phyloP scores from a whole-genome alignment of 768 basidiomycete species.

The Imleria badia region DNA sequence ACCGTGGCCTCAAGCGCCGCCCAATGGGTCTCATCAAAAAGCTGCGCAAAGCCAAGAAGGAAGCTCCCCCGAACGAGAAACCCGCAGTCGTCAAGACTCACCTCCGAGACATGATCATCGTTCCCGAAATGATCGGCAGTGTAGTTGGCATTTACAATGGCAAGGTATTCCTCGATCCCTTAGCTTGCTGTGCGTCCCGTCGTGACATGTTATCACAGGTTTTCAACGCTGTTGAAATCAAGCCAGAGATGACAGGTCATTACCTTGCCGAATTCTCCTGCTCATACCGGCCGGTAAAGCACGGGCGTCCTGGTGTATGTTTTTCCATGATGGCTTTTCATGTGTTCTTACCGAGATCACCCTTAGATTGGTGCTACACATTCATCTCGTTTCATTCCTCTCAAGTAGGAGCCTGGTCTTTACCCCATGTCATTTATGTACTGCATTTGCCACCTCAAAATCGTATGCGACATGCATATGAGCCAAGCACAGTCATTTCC shows the following conservation, averaged over 20 bases:
- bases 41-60: constrained; percentile 99
- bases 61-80: constrained; percentile 99
- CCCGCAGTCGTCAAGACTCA: constrained; percentile 99
- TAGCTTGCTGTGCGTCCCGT: neutral
- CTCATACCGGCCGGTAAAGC: constrained; percentile 98
- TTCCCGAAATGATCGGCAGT: constrained; percentile 99
- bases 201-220: constrained; percentile 44
- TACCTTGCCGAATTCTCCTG: constrained; percentile 98
- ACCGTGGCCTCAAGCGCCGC: constrained; percentile 96
- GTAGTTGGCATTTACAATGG: constrained; percentile 99
- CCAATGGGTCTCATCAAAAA: constrained; percentile 99
- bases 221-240: constrained; percentile 97
- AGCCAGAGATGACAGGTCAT: constrained; percentile 99
- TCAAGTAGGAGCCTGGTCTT: constrained; percentile 68
- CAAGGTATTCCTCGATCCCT: constrained; percentile 55
- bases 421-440: constrained; percentile 27
- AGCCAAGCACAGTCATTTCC: neutral
- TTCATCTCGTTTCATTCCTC: constrained; percentile 91
- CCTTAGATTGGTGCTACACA: constrained; percentile 85
- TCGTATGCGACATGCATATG: constrained; percentile 37
- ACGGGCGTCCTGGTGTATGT: constrained; percentile 98
- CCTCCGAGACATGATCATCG: constrained; percentile 99
- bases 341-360: constrained; percentile 11
- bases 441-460: constrained; percentile 32
- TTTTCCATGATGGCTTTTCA: neutral